Conservation (phyloP, 164 flowering plant genomes). For the Warburgia ugandensis region DNA sequence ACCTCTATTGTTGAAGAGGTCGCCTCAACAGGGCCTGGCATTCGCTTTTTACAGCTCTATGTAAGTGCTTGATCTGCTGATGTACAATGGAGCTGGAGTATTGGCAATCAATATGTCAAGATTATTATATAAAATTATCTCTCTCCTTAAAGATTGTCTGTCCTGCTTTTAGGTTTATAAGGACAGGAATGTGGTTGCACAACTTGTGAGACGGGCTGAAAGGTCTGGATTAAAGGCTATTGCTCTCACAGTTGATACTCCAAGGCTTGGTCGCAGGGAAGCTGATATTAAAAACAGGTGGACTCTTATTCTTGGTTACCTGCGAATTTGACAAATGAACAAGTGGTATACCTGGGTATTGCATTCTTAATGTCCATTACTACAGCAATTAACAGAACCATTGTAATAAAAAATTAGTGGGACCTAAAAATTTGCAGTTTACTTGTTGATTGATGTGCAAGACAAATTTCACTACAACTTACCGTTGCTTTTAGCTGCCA, state of each 20-base stretch:
- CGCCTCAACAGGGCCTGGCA: constrained; percentile 82
- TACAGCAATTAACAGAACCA: no score
- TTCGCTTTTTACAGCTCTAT: constrained; percentile 92
- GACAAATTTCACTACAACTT: no score
- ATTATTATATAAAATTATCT: background rate
- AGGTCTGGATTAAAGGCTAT: constrained; percentile 91
- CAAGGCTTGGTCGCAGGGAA: constrained; percentile 88
- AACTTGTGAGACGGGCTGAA: constrained; percentile 90
- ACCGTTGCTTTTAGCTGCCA: no score
- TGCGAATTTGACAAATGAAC: no score
- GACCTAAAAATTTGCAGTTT: no score
- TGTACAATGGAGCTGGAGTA: no score
- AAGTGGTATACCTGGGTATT: no score
- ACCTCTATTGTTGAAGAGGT: constrained; percentile 93
- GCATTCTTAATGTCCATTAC: no score
- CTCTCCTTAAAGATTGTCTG: background rate
- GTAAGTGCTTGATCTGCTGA: constrained; percentile 24
- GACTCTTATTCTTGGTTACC: background rate
- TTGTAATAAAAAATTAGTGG: no score
- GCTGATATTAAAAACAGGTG: constrained; percentile 94
- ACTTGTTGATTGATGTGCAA: no score
- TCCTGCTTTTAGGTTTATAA: constrained; percentile 52
- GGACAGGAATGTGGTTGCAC: constrained; percentile 69
- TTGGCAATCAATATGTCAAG: no score
- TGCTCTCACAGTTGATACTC: constrained; percentile 91